phyloP scores from a whole-genome alignment of 176 grass and related monocot genomes.

The Elymus sibiricus region DNA sequence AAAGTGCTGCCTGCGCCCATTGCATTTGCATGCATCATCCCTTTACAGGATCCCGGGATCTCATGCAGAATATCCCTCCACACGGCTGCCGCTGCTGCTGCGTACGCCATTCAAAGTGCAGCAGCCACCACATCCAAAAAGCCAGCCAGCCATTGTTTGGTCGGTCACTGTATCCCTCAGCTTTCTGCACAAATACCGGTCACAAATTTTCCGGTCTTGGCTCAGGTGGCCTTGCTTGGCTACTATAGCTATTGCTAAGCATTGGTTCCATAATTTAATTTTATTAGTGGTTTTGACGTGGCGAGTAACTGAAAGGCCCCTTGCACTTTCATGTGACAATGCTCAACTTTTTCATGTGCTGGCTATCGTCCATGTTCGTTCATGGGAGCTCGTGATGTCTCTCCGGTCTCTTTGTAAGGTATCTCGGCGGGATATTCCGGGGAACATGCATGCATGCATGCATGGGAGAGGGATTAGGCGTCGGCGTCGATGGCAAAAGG shows the following conservation, averaged over 20 bases:
- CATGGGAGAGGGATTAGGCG: neutral
- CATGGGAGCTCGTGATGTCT: conserved; percentile 27
- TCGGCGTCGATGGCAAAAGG: conserved; percentile 31
- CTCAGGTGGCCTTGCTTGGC: too few species aligned
- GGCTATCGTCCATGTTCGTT: neutral
- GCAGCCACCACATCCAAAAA: conserved; percentile 5
- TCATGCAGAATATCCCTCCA: conserved; percentile 36
- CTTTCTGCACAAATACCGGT: neutral
- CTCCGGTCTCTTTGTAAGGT: conserved; percentile 16
- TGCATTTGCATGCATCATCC: neutral
- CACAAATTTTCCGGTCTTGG: conserved; percentile 2
- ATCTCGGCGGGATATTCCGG: conserved; percentile 34
- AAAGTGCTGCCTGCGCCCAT: conserved; percentile 23
- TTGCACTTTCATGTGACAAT: neutral
- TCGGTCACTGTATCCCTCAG: neutral
- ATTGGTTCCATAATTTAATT: neutral
- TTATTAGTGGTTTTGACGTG: neutral
- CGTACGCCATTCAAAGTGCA: conserved; percentile 35
- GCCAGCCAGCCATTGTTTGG: neutral
- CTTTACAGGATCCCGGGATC: conserved; percentile 34
- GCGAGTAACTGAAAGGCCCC: neutral
- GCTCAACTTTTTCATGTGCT: neutral
- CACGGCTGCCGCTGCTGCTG: conserved; percentile 18
- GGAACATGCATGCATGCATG: neutral
- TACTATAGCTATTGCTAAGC: neutral